Base-by-base conservation (phyloP, 345 rosid species). In the Eucalyptus sp. region DNA sequence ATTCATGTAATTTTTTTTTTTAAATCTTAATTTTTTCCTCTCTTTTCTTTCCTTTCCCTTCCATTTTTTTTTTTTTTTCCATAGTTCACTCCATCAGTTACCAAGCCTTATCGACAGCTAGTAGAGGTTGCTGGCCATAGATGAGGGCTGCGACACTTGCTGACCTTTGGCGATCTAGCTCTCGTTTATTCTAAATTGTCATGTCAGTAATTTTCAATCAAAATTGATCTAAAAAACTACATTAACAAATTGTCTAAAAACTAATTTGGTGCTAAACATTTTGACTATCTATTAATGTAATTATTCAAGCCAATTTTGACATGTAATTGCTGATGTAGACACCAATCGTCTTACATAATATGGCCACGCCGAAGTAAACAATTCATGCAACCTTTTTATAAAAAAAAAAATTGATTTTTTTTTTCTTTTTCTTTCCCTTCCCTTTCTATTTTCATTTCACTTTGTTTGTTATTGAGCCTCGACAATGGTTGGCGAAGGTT, bases 301-400 rank as follows among this genome's bases (percentile, higher is more conserved):
- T 51, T 8, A 50, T 50, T 50, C 20, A 6, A 7, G 20, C 54
- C 8, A 50, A 50, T 50, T 50, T 50, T 50, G 54, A 92, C 92
- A 62, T 62, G 29, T 62, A 29, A 27, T 62, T 7, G 31, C 1
- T 27, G 1, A 60, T 12, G 7, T 60, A 11, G 15, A 27, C 7
- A 7, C 1, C 2, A 12, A 3, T 27, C 0, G 7, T 27, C n/a
- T 50, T 50, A 15, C 12, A 58, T 24, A 0, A 6, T 10, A 50
- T 50, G 52, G 52, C 0, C 5, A 2, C 3, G n/a, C 13, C 2
- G 1, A 8, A 8, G 2, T 52, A 52, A 52, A 18, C 24, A 52
- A 18, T 52, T 52, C 24, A 52, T 52, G 25, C 58, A 52, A 18
- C 10, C 20, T 52, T 52, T 52, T 52, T 50, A 50, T 13, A 3